phyloP scores from a whole-genome alignment of 2,329 filamentous ascomycete species.

The Huntiella decipiens region DNA sequence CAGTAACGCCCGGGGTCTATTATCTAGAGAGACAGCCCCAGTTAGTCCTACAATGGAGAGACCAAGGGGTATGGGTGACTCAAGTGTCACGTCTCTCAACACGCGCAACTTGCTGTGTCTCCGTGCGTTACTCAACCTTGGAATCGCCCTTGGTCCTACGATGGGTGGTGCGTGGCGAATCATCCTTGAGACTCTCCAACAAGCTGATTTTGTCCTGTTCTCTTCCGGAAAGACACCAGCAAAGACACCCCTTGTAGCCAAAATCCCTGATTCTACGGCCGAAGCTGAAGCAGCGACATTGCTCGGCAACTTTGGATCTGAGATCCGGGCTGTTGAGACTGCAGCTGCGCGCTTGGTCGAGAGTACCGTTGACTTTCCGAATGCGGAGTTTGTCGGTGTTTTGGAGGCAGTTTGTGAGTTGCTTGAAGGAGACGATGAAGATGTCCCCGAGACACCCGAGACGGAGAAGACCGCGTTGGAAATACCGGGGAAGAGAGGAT shows the following conservation, averaged over 20 bases:
- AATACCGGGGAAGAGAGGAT: conserved; percentile 13
- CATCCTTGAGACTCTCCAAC: conserved; percentile 75
- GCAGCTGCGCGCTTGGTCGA: conserved; percentile 76
- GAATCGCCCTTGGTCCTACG: conserved; percentile 82
- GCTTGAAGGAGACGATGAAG: conserved; percentile 25
- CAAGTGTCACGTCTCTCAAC: conserved; percentile 41
- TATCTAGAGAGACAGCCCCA: conserved; percentile 54
- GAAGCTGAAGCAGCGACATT: conserved; percentile 32
- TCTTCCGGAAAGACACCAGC: conserved; percentile 37
- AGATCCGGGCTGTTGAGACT: conserved; percentile 75
- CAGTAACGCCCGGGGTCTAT: conserved; percentile 49
- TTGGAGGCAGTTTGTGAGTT: conserved; percentile 57
- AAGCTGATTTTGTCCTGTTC: conserved; percentile 75
- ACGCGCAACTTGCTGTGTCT: conserved; percentile 81
- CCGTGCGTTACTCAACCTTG: conserved; percentile 78
- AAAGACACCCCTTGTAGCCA: conserved; percentile 26
- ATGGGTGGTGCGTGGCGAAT: conserved; percentile 76
- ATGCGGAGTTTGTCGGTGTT: conserved; percentile 60
- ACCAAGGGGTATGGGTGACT: conserved; percentile 37
- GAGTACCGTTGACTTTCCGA: conserved; percentile 79
- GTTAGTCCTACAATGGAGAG: conserved; percentile 39
- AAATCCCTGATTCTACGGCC: conserved; percentile 26
- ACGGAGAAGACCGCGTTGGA: conserved; percentile 4
- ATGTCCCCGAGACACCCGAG: not conserved
- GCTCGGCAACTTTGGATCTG: conserved; percentile 51